Percentiles rank a stretch among this genome's conserved stretches.
Evolutionary conservation across 495 filamentous ascomycete species (phyloP).

Genomic region (Neurospora sp.): DNA sequence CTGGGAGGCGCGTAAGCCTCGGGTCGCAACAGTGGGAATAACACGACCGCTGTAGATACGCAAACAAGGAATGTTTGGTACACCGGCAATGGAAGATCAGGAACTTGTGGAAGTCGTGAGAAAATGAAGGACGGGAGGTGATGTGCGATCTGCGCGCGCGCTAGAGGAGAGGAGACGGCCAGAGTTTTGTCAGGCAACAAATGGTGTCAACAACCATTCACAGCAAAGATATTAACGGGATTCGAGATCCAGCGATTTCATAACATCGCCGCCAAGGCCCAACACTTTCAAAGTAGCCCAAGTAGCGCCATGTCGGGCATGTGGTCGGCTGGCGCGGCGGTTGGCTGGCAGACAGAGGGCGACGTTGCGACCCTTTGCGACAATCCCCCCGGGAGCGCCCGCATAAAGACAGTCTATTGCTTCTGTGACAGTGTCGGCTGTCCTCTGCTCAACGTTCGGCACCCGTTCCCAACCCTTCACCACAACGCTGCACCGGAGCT

Average conservation of each 20-base stretch:
- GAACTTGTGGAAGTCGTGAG: not conserved
- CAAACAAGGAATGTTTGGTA: not conserved
- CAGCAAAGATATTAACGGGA: not conserved
- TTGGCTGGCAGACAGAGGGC: not conserved
- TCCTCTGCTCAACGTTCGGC: not conserved
- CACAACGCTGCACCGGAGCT: not conserved
- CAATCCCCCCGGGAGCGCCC: not conserved
- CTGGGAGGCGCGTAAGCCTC: not conserved
- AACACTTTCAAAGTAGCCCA: not conserved
- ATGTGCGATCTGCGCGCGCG: not conserved
- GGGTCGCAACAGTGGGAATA: not conserved
- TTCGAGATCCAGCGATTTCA: not conserved
- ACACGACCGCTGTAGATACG: not conserved
- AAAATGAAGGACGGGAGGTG: not conserved
- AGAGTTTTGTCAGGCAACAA: not conserved
- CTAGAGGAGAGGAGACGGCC: not conserved
- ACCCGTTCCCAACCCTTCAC: not conserved
- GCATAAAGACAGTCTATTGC: not conserved
- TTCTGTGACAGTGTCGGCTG: not conserved
- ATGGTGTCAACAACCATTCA: not conserved
- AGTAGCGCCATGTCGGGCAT: not conserved
- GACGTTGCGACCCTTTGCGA: not conserved
- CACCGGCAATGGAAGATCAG: not conserved
- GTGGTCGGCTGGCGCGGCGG: not conserved
- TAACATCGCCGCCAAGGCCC: not conserved